These are phyloP conservation scores for Boehmeria nivea DNA, from an alignment of 306 rosid species.

Conservation along the genomic window DNA sequence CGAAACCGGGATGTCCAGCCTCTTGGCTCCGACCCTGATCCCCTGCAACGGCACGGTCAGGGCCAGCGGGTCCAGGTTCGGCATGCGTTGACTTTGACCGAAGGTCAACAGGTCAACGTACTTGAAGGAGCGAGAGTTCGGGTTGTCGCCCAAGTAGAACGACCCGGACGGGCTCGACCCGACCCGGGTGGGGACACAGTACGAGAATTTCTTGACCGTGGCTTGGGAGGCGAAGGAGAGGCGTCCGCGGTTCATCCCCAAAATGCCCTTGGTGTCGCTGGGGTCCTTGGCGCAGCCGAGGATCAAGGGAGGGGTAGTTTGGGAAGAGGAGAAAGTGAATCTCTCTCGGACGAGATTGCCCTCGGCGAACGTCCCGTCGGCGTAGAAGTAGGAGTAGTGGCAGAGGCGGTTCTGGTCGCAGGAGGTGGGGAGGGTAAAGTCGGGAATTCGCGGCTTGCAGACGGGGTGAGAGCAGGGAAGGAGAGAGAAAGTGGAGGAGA, in stretches of 20 bases:
- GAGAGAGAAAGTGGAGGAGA: conserved; percentile 71
- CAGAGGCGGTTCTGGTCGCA: conserved; percentile 89
- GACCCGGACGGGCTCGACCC: conserved; percentile 34
- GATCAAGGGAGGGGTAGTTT: conserved; percentile 59
- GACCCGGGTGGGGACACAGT: conserved; percentile 49
- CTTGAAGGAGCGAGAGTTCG: conserved; percentile 37
- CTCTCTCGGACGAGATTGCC: conserved; percentile 88
- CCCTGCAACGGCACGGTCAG: conserved; percentile 60
- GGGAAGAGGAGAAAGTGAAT: conserved; percentile 47
- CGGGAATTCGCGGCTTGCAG: conserved; percentile 87
- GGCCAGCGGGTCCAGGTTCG: conserved; percentile 75
- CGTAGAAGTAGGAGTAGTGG: conserved; percentile 88
- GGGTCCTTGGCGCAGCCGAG: conserved; percentile 73
- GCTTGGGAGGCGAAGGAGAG: conserved; percentile 71
- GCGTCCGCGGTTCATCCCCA: conserved; percentile 83
- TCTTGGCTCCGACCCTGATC: conserved; percentile 41
- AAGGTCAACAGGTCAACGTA: conserved; percentile 54
- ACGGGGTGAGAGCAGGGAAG: conserved; percentile 70
- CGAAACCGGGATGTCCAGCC: conserved; percentile 29
- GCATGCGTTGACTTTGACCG: conserved; percentile 52
- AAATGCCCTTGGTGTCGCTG: conserved; percentile 61
- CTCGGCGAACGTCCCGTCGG: conserved; percentile 88
- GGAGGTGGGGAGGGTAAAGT: conserved; percentile 76
- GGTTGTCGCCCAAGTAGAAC: conserved; percentile 68
- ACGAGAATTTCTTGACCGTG: conserved; percentile 60